Conservation (phyloP, 495 filamentous ascomycete genomes). For the Hypoxylon trugodes region DNA sequence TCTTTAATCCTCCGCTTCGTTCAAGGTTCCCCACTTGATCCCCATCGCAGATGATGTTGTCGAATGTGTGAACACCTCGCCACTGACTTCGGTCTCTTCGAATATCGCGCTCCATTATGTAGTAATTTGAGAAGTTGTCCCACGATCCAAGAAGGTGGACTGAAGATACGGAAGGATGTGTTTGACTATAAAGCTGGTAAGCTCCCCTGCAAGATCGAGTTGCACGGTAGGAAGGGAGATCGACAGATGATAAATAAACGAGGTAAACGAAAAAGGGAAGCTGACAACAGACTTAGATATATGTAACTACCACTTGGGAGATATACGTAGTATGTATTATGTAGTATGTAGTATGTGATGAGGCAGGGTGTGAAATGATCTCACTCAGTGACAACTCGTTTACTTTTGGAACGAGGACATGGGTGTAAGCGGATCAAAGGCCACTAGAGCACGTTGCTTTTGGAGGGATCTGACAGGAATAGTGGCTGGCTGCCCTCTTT, state of each 20-base stretch:
- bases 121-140: conserved; percentile 85
- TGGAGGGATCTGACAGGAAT: conserved; percentile 36
- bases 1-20: conserved; percentile 82
- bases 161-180: conserved; percentile 69
- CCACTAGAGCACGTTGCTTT: conserved; percentile 31
- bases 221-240: conserved; percentile 16
- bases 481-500: conserved; percentile 33
- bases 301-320: conserved; percentile 23
- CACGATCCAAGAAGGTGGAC: conserved; percentile 89
- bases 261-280: conserved; percentile 8
- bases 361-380: conserved; percentile 32
- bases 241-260: conserved; percentile 25
- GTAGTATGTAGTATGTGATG: conserved; percentile 16
- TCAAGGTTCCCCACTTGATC: conserved; percentile 62
- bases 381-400: background rate
- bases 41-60: conserved; percentile 85
- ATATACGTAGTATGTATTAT: too few relatives aligned
- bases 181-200: conserved; percentile 61
- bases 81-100: conserved; percentile 76
- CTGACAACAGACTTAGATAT: conserved; percentile 2
- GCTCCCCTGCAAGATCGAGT: conserved; percentile 38
- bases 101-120: conserved; percentile 80
- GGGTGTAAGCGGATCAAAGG: conserved; percentile 32
- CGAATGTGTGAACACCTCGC: conserved; percentile 85
- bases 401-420: conserved; percentile 32